Evolutionary conservation across 495 filamentous ascomycete genomes (phyloP), one percentile per base, ranked within the genome.

Genomic region (Tetracladium marchalianum): DNA sequence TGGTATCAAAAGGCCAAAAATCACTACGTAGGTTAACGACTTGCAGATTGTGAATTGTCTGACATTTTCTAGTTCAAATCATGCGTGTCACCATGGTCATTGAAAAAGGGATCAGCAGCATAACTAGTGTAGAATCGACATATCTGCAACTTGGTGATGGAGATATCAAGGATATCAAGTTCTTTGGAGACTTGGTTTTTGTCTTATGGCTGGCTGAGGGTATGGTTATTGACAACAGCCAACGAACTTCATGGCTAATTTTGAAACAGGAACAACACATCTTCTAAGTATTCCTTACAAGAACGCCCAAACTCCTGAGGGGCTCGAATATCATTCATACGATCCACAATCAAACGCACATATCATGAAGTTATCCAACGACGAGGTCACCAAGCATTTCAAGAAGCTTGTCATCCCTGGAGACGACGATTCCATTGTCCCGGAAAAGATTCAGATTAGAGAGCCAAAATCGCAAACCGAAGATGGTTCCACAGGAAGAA

Each of bases 91-190:
- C 17, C 0, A 61, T 69, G 19, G 37, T 35, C 4, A 59, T 73
- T 13, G 53, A 58, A 33, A 70, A 70, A 34, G 71, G 70, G 15
- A 63, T 71, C 19, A 72, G 67, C 33, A 56, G 52, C 15, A 33
- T 52, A 1, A 34, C 58, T 3, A 50, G 49, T 4, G 62, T 61
- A 2, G 51, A 51, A 22, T 59, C 59, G 5, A 59, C 67, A 35
- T 49, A 52, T 1, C 36, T 78, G 7, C 44, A 46, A 9, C 59
- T 77, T 7, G 67, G 65, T 5, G 52, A 63, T 43, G 67, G 62
- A 9, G 58, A 46, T 6, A 58, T 77, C 9, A 44, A 68, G 17
- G 73, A 79, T 51, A 46, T 76, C 6, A 73, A 71, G 46, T 75
- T 75, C 42, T 49, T 72, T 9, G 56, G 71, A 46, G 62, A 67